Evolutionary conservation across 306 rosid genomes (phyloP), one percentile per base, ranked within the genome.

Genomic region (Vachellia collinsii): DNA sequence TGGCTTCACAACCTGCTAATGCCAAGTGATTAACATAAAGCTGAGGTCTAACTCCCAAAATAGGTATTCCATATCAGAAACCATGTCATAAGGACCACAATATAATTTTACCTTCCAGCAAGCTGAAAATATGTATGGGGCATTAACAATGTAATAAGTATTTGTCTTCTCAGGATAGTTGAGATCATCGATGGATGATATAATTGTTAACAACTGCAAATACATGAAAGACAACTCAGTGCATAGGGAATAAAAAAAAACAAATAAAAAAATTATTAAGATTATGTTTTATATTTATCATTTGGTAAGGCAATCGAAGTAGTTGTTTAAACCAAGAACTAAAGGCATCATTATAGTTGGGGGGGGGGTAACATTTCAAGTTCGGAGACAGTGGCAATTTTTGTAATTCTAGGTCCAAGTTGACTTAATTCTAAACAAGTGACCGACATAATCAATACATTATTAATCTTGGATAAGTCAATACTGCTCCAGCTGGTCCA

Each of bases 81-180:
- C 70, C 19, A 76, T 70, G 59, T 70, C 65, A 79, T 42, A 59
- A 78, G 43, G 75, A 83, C 65, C 70, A 37, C 29, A 29, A 74
- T 43, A 70, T 80, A 48, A 72, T 68, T 80, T 79, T 82, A 94
- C 99, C 97, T 92, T 91, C 99, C 99, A 95, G 89, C 98, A 95
- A 37, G 94, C 90, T 42, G 99, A 90, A 90, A 95, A 95, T 83
- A 95, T 85, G 79, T 90, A 93, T 0, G 99, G 98, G 41, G 47
- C 94, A 80, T 95, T 95, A 76, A 90, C 99, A 61, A 95, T 88
- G 87, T 90, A 95, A 83, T 95, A 95, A 14, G 99, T 79, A 83
- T 90, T 90, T 69, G 99, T 85, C 86, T 83, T 95, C 92, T 95
- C 99, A 9, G 98, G 99, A 87, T 95, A 95, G 88, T 95, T 95